Evolutionary conservation across 2,329 filamentous ascomycete genomes (phyloP).

Genomic region (Chaetothyriales sp.): DNA sequence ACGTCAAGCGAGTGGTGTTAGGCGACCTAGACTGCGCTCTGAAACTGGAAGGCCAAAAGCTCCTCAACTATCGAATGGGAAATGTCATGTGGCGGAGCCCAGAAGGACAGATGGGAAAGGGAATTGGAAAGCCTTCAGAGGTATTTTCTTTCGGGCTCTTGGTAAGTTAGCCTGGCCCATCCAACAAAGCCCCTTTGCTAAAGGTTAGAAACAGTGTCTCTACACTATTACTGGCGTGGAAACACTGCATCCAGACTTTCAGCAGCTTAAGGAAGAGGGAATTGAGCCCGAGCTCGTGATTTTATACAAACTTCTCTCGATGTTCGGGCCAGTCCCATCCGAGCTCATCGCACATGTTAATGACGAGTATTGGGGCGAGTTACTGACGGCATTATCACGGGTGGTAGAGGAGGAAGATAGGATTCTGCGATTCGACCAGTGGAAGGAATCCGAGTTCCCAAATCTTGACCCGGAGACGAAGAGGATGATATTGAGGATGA

Average conservation of each 20-base stretch:
- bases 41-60: slow-evolving; percentile 5
- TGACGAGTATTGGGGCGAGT: slow-evolving; percentile 17
- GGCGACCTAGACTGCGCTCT: slow-evolving; percentile 7
- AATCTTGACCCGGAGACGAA: slow-evolving; percentile 19
- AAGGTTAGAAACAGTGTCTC: slow-evolving; percentile 8
- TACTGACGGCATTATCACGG: background rate
- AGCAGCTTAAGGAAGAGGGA: slow-evolving; percentile 13
- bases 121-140: slow-evolving; percentile 2
- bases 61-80: slow-evolving; percentile 3
- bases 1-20: slow-evolving; percentile 2
- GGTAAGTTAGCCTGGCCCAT: slow-evolving; percentile 3
- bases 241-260: slow-evolving; percentile 17
- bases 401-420: slow-evolving; percentile 1
- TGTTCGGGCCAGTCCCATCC: slow-evolving; percentile 18
- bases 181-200: slow-evolving; percentile 1
- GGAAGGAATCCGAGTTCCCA: slow-evolving; percentile 19
- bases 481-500: slow-evolving; percentile 3
- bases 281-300: slow-evolving; percentile 19
- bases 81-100: slow-evolving; percentile 11
- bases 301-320: slow-evolving; percentile 18
- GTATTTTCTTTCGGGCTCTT: slow-evolving; percentile 9
- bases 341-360: slow-evolving; percentile 18
- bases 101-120: slow-evolving; percentile 2
- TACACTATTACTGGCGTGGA: slow-evolving; percentile 18
- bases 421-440: slow-evolving; percentile 16